Evolutionary conservation across 2,329 filamentous ascomycete species (phyloP).

Genomic region (Pseudogymnoascus sp.): DNA sequence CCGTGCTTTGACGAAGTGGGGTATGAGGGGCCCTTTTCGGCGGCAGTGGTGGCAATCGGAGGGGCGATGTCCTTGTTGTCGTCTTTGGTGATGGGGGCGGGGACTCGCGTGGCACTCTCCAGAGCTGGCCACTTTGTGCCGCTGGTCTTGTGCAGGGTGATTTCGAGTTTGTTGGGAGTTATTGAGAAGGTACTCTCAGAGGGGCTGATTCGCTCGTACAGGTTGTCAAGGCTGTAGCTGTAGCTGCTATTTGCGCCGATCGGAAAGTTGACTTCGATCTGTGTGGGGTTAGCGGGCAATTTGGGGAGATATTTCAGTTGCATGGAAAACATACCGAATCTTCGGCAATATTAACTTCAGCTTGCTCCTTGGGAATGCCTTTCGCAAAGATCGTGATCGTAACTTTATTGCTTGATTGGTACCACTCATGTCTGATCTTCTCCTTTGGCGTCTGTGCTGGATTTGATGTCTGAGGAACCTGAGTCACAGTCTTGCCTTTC

Average conservation of each 20-base stretch:
- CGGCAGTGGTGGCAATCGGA: neutral
- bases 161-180: slow-evolving; percentile 72
- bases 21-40: slow-evolving; percentile 44
- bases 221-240: slow-evolving; percentile 56
- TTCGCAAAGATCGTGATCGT: slow-evolving; percentile 61
- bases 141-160: slow-evolving; percentile 61
- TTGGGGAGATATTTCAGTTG: slow-evolving; percentile 12
- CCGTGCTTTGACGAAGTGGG: slow-evolving; percentile 80
- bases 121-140: slow-evolving; percentile 35
- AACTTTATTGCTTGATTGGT: slow-evolving; percentile 54
- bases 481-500: slow-evolving; percentile 7
- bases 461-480: slow-evolving; percentile 10
- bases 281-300: slow-evolving; percentile 17
- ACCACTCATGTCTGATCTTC: slow-evolving; percentile 64
- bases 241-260: slow-evolving; percentile 43
- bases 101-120: slow-evolving; percentile 17
- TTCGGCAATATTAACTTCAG: slow-evolving; percentile 38
- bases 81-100: slow-evolving; percentile 9
- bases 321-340: slow-evolving; percentile 18
- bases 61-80: slow-evolving; percentile 8
- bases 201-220: slow-evolving; percentile 60
- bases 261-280: slow-evolving; percentile 54
- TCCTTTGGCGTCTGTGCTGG: slow-evolving; percentile 37
- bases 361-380: slow-evolving; percentile 51
- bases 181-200: slow-evolving; percentile 55